Percentiles rank a stretch among this genome's conserved stretches.
Evolutionary conservation across 1,284 basidiomycete species (phyloP).

Genomic region (Sporisorium reilianum): DNA sequence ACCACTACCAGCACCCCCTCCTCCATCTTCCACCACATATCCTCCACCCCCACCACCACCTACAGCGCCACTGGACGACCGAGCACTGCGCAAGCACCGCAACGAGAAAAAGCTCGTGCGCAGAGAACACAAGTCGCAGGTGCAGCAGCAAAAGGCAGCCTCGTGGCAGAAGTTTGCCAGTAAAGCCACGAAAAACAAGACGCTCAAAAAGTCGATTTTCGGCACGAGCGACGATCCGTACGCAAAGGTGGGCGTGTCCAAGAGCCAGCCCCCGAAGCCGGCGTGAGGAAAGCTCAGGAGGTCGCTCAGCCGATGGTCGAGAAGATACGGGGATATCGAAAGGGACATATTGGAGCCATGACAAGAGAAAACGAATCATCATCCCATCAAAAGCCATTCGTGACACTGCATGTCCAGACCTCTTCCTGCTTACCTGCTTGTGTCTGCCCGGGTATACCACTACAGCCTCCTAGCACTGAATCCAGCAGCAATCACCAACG

Average conservation of each 20-base stretch:
- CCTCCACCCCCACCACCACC: not conserved
- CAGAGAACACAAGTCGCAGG: slow-evolving; percentile 87
- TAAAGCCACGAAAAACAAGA: slow-evolving; percentile 78
- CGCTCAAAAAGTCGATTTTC: slow-evolving; percentile 79
- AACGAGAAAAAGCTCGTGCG: slow-evolving; percentile 94
- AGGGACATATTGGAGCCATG: not conserved
- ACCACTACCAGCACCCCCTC: slow-evolving; percentile 73
- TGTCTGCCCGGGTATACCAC: not conserved
- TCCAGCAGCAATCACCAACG: slow-evolving; percentile 56
- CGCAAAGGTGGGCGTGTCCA: slow-evolving; percentile 76
- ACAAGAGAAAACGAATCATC: not conserved
- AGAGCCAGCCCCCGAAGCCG: not conserved
- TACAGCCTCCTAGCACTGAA: slow-evolving; percentile 15
- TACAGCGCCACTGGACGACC: slow-evolving; percentile 19
- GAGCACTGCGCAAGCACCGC: slow-evolving; percentile 77
- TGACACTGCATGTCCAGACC: not conserved
- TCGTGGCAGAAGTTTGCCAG: slow-evolving; percentile 98
- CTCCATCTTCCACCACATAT: slow-evolving; percentile 66
- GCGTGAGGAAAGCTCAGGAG: not conserved
- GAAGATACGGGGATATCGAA: too few species aligned
- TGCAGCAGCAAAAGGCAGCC: slow-evolving; percentile 87
- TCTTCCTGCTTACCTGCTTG: too few species aligned
- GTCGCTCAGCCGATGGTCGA: too few species aligned
- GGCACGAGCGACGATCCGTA: slow-evolving; percentile 93
- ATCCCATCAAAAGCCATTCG: not conserved